phyloP scores from a whole-genome alignment of 2,329 filamentous ascomycete genomes.

The Arachnomyces sp. region DNA sequence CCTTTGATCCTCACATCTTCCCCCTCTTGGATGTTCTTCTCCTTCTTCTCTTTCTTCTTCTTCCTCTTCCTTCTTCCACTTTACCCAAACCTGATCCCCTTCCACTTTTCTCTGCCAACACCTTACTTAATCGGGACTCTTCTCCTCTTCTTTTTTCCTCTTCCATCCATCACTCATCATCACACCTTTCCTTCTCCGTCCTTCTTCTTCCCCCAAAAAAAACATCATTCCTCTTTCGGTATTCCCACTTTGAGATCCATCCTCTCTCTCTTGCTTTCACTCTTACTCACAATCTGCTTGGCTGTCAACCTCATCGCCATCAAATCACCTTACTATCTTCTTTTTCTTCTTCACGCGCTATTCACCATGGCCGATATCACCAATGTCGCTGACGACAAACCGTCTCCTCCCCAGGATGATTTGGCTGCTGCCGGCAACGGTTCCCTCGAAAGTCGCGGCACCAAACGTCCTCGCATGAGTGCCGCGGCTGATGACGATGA shows the following conservation, averaged over 20 bases:
- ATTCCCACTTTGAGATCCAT: slow-evolving; percentile 13
- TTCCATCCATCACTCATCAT: slow-evolving; percentile 7
- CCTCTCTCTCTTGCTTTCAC: slow-evolving; percentile 8
- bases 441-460: slow-evolving; percentile 64
- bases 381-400: slow-evolving; percentile 68
- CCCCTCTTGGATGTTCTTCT: slow-evolving; percentile 10
- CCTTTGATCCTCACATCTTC: no score
- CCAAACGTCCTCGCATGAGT: slow-evolving; percentile 79
- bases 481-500: slow-evolving; percentile 85
- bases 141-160: slow-evolving; percentile 18
- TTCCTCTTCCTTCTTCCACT: slow-evolving; percentile 22
- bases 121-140: slow-evolving; percentile 41
- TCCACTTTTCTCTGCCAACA: slow-evolving; percentile 31
- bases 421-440: slow-evolving; percentile 64
- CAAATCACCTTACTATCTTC: slow-evolving; percentile 7
- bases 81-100: slow-evolving; percentile 33
- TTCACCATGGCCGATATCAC: slow-evolving; percentile 67
- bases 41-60: slow-evolving; percentile 23
- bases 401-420: slow-evolving; percentile 65
- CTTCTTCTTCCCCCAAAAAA: slow-evolving; percentile 16
- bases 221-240: slow-evolving; percentile 41
- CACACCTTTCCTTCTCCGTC: no score
- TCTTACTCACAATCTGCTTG: slow-evolving; percentile 1
- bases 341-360: slow-evolving; percentile 9
- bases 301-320: background rate